A percentile compares a stretch with the other conserved stretches of the same genome.
These are phyloP conservation scores for Clarireedia homoeocarpa DNA, from an alignment of 2,329 filamentous ascomycete genomes.

Conservation along the genomic window DNA sequence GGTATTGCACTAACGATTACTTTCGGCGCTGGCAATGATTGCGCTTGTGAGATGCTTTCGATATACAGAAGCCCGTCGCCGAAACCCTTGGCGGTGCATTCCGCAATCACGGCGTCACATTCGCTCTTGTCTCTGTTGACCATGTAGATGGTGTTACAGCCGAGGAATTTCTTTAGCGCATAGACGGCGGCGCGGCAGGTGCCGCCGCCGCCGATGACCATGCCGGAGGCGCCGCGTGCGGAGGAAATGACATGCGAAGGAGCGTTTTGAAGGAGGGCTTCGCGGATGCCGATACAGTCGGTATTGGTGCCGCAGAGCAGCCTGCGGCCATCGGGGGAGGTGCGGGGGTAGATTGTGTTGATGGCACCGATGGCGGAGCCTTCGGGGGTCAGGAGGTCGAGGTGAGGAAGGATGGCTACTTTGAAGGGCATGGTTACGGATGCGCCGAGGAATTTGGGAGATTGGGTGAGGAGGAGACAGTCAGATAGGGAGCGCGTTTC, in stretches of 20 bases:
- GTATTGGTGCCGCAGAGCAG: constrained; percentile 68
- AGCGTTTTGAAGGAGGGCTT: constrained; percentile 57
- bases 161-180: constrained; percentile 62
- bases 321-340: constrained; percentile 25
- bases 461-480: constrained; percentile 44
- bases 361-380: constrained; percentile 67
- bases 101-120: constrained; percentile 57
- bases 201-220: constrained; percentile 72
- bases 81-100: constrained; percentile 53
- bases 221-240: constrained; percentile 53
- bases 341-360: constrained; percentile 67
- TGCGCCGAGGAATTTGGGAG: constrained; percentile 57
- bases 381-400: constrained; percentile 67
- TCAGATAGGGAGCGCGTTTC: constrained; percentile 42
- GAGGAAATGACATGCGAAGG: constrained; percentile 34
- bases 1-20: constrained; percentile 70
- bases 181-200: constrained; percentile 74
- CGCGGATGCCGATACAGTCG: constrained; percentile 69
- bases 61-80: constrained; percentile 55
- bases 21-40: constrained; percentile 48
- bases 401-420: constrained; percentile 62
- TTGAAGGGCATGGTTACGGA: constrained; percentile 83
- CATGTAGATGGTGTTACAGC: constrained; percentile 62
- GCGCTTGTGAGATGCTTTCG: constrained; percentile 51
- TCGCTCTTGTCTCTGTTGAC: constrained; percentile 66